Evolutionary conservation across 2,329 filamentous ascomycete species (phyloP), one percentile per base, ranked within the genome.

Genomic region (Albophoma yamanashiensis): DNA sequence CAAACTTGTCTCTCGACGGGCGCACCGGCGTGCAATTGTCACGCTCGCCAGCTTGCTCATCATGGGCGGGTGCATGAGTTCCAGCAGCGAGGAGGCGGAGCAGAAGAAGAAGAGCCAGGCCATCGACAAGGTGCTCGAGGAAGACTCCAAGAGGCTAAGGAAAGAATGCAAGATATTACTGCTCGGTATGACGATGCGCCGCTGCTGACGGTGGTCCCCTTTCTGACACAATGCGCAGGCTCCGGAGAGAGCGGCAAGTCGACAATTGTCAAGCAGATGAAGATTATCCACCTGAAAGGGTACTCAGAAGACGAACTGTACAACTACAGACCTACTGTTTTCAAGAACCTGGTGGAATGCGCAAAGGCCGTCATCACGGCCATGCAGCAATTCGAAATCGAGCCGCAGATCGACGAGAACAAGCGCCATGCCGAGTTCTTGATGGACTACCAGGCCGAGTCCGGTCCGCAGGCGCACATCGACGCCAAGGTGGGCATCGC

Each of bases 221-320:
- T 38, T 61, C 67, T 69, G 56, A 69, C 63, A 4, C 15, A 17
- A 27, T 36, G 25, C n/a, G 47, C 73, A 97, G 94, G 94, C 66
- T 97, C 94, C 65, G 94, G 94, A 66, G 94, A 99, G 79, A 97
- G 93, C 76, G 94, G 94, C 67, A 99, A 99, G 78, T 97, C 94
- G 61, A 99, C 94, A 12, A 97, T 99, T 69, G 94, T 99, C 67
- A 99, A 99, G 77, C 94, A 99, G 81, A 99, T 99, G 94, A 99
- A 97, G 78, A 99, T 99, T 68, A 97, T 99, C 71, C 94, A 99
- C 72, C 89, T 97, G 69, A 96, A 97, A 77, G 94, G 94, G 62
- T 99, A 99, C 76, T 92, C 91, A 14, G 86, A 91, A 66, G 93
- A 97, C 69, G 94, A 99, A 75, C 82, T 97, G 57, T 89, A 89